Base-by-base conservation (phyloP, 371 early-diverging fungal genomes). In the Entomophthora muscae region DNA sequence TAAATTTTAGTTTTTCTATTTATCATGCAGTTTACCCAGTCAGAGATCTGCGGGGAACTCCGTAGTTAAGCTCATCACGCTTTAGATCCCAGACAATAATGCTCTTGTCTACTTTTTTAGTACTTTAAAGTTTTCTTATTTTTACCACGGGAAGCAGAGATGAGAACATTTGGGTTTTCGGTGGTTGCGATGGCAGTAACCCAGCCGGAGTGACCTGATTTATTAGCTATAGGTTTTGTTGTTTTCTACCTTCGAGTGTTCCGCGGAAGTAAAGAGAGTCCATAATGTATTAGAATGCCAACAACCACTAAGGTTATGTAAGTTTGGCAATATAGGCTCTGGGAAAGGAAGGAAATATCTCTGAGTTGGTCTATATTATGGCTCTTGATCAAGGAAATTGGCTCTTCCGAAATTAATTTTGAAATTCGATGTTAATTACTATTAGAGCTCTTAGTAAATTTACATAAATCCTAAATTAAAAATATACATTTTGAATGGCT, bases 81-180 rank as follows among this genome's bases (percentile, higher is more conserved):
- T 85, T 87, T 73, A 96, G 79, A 76, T 85, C 77, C 96, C 95
- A 96, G 78, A 96, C 92, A 67, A 96, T 88, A 75, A 95, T 78
- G 70, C 91, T 81, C 89, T 93, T 96, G 84, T 93, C 91, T 85
- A 61, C 60, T 61, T 53, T 32, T 62, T 24, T 2, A 33, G 3
- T 7, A 24, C 12, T 23, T n/a, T 31, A 56, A 23, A 23, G 22
- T 58, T 26, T 3, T 23, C 2, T 23, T 29, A 28, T 58, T 78
- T 84, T 57, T 81, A 86, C 85, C 91, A 75, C 95, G 89, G 66
- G 95, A 95, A 57, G 90, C 83, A 63, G 93, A 88, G 76, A 95
- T 78, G 66, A 95, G 77, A 78, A 86, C 86, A 78, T 93, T 88
- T 65, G 92, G 91, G 70, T 84, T 75, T 83, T 93, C 93, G 66